Conservation (phyloP, 768 basidiomycete genomes). For the Ramaria sp. region DNA sequence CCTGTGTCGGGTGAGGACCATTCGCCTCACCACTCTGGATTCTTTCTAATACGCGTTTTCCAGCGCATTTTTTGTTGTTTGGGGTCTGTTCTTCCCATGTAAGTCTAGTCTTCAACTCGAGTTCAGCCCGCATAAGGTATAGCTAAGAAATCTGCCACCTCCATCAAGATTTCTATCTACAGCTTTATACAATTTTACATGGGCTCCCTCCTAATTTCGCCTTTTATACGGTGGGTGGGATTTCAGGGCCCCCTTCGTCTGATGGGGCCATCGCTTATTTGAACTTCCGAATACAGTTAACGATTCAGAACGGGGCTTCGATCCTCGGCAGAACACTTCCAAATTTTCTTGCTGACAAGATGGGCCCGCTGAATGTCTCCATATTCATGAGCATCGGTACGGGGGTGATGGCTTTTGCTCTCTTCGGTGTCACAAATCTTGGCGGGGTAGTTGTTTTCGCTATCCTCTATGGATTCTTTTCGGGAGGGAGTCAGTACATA, state of each 20-base stretch:
- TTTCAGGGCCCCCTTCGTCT: background rate
- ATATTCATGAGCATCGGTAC: conserved; percentile 24
- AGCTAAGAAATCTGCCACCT: background rate
- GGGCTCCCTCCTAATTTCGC: conserved; percentile 36
- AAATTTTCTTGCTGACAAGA: conserved; percentile 28
- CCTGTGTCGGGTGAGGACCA: conserved; percentile 6
- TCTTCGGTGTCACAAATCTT: conserved; percentile 27
- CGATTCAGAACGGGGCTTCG: conserved; percentile 41
- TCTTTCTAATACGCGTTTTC: conserved; percentile 21
- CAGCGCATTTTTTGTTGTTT: conserved; percentile 20
- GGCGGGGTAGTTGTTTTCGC: conserved; percentile 29
- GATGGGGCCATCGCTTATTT: background rate
- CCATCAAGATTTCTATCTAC: conserved; percentile 46
- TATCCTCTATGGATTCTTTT: conserved; percentile 36
- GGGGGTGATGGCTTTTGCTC: conserved; percentile 31
- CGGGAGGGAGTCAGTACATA: conserved; percentile 19
- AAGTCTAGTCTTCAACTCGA: background rate
- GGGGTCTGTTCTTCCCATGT: conserved; percentile 2
- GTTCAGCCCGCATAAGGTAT: background rate
- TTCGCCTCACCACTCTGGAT: background rate
- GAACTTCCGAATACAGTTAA: conserved; percentile 23
- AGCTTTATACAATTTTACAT: conserved; percentile 40
- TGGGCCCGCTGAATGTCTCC: conserved; percentile 35
- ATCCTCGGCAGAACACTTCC: conserved; percentile 42
- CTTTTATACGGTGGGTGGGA: conserved; percentile 39